Base-by-base conservation (phyloP, 192 early-diverging fungal genomes). In the Dissophora ornata region DNA sequence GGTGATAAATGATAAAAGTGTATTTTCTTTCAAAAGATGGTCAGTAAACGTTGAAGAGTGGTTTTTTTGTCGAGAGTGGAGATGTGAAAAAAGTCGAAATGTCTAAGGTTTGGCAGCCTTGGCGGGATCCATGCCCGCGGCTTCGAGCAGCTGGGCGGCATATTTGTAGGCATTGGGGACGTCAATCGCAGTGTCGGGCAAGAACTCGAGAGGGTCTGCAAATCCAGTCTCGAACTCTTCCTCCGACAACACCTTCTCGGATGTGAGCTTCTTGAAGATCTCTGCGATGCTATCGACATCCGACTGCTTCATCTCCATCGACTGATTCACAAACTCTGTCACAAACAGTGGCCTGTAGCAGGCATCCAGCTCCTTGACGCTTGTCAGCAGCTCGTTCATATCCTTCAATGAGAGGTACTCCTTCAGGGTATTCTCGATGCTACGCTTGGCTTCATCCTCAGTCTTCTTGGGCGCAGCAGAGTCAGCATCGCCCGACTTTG, bases 181-280 rank as follows among this genome's bases (percentile, higher is more conserved):
- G 74, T 95, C 93, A 33, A 86, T 81, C 10, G 87, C 85, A 42
- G 92, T 79, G 62, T 96, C 95, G 40, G 91, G 86, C 47, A 93
- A 73, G 53, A 84, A 59, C 62, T 89, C 89, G 62, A 83, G 69
- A 26, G 80, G 81, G 42, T 83, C 81, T 33, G 82, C 71, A 41
- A 90, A 82, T 16, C 82, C 88, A 9, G 63, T 67, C 33, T 91
- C 80, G 38, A 87, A 73, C 18, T 81, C 66, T 47, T 87, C 82
- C 18, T 48, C 54, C 34, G 85, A 63, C n/a, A 92, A 51, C 40
- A 86, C 47, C 19, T 67, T 64, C 13, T 85, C 74, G 5, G 51
- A 22, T 19, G 69, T 30, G 55, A 93, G 75, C 33, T 75, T 79
- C 70, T 86, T 88, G 79, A 88, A 80, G 9, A 91, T 54, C 47